Evolutionary conservation across 352 stramenopile genomes (phyloP), one percentile per base, ranked within the genome.

Genomic region (Pythium vanterpoolii): DNA sequence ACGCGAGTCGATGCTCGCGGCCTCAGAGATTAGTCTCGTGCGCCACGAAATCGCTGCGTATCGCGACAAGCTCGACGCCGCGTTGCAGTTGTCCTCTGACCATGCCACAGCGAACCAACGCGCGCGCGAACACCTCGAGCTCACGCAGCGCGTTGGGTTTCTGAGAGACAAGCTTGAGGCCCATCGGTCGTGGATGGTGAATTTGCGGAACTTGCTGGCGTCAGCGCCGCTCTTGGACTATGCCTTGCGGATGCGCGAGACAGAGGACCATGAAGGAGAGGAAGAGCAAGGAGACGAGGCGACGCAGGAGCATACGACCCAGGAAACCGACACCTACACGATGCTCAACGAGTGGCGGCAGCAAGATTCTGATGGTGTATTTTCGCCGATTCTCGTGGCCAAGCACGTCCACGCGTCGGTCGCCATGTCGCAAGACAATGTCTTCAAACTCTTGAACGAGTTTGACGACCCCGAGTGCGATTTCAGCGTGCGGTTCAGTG

Each of bases 81-180:
- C 55, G 2, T 26, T 19, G 21, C 10, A 6, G 9, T n/a, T 21
- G 19, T 55, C 47, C 5, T 18, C 61, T 0, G 38, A 36, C 4
- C 18, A 30, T 3, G 16, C 9, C 16, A 21, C 8, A 4, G 61
- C 46, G 16, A 10, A 5, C 6, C 31, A 31, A 36, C 30, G 28
- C 13, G 51, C 30, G 13, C 33, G 3, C 24, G 54, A 73, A 2
- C 69, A 61, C 11, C 53, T 85, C 4, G 70, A 81, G 23, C 71
- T 74, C 36, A 71, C 82, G 49, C 54, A 76, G 34, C 68, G 51
- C 3, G 60, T 72, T 2, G 56, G 34, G 1, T 79, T 69, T 10
- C 52, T 89, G 30, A 69, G 64, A 19, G 59, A 65, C 5, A 86
- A 87, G 52, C 57, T 90, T 24, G 65, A 63, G 0, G 74, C 83